phyloP scores from a whole-genome alignment of 1,139 yeast species.

The Yamadazyma pseudoaaseri region DNA sequence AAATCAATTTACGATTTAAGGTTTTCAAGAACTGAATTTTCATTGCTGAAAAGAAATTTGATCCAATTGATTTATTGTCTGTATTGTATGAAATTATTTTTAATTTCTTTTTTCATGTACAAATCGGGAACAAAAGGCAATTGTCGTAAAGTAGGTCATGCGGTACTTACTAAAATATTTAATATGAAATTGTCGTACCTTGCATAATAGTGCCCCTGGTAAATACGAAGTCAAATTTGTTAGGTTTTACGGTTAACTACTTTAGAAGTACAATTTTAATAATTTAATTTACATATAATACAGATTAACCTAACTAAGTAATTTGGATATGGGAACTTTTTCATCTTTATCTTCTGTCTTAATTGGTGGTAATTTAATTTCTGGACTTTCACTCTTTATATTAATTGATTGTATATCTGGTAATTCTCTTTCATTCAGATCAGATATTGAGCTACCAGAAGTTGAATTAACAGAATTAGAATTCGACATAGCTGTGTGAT shows the following conservation, averaged over 20 bases:
- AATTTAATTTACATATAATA: conserved; percentile 5
- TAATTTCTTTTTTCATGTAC: no score
- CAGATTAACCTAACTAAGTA: conserved; percentile 13
- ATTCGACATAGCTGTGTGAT: conserved; percentile 7
- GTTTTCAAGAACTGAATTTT: no score
- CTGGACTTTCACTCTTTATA: conserved; percentile 15
- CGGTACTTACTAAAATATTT: no score
- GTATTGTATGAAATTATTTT: no score
- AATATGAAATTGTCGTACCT: conserved; percentile 1
- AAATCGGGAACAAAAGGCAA: no score
- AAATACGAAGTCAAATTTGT: conserved; percentile 4
- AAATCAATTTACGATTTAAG: no score
- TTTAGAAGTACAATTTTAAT: no score
- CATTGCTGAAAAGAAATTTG: no score
- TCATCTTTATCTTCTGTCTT: conserved; percentile 16
- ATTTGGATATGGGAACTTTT: conserved; percentile 21
- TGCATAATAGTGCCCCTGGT: conserved; percentile 3
- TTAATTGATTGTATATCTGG: conserved; percentile 10
- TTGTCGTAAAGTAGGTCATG: no score
- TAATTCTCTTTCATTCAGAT: conserved; percentile 1
- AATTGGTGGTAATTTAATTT: conserved; percentile 26
- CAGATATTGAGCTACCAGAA: conserved; percentile 5
- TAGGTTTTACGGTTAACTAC: no score
- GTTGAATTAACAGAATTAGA: conserved; percentile 6
- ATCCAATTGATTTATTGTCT: no score